phyloP scores from a whole-genome alignment of 306 rosid species.

The Carpinus fangiana region DNA sequence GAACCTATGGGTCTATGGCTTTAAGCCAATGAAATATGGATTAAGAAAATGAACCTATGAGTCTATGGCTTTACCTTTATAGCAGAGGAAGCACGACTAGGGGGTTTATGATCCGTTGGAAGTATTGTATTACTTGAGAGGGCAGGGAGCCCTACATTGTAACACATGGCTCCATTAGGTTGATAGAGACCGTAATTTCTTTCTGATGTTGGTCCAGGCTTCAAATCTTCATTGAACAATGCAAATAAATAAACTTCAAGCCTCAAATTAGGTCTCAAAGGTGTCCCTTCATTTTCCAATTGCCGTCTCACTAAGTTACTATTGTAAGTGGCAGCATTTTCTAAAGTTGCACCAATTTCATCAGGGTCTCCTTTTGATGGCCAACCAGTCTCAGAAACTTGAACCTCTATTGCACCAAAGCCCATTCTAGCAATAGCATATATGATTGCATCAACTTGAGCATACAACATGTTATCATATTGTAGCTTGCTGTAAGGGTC shows the following conservation, averaged over 20 bases:
- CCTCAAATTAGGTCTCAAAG: conserved; percentile 73
- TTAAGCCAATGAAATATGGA: conserved; percentile 27
- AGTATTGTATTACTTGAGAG: conserved; percentile 42
- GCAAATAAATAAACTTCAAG: conserved; percentile 86
- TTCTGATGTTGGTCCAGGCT: conserved; percentile 93
- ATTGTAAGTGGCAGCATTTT: conserved; percentile 79
- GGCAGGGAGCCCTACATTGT: conserved; percentile 73
- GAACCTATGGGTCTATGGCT: conserved; percentile 15
- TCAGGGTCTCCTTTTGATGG: conserved; percentile 77
- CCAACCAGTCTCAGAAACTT: conserved; percentile 96
- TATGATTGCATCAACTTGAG: conserved; percentile 86
- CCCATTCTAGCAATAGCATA: conserved; percentile 85
- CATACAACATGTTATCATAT: conserved; percentile 94
- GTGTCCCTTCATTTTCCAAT: conserved; percentile 83
- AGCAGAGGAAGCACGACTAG: conserved; percentile 65
- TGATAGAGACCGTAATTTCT: conserved; percentile 87
- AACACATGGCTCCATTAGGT: conserved; percentile 85
- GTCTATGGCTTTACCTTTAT: conserved; percentile 53
- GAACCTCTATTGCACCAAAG: conserved; percentile 67
- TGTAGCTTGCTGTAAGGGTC: conserved; percentile 72
- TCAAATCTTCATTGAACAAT: conserved; percentile 87
- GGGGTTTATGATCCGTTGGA: conserved; percentile 47
- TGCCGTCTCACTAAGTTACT: conserved; percentile 78
- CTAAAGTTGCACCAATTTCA: conserved; percentile 76
- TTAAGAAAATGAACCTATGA: not conserved